These are phyloP conservation scores for Penicillium thymicola DNA, from an alignment of 2,329 filamentous ascomycete species.

Conservation along the genomic window DNA sequence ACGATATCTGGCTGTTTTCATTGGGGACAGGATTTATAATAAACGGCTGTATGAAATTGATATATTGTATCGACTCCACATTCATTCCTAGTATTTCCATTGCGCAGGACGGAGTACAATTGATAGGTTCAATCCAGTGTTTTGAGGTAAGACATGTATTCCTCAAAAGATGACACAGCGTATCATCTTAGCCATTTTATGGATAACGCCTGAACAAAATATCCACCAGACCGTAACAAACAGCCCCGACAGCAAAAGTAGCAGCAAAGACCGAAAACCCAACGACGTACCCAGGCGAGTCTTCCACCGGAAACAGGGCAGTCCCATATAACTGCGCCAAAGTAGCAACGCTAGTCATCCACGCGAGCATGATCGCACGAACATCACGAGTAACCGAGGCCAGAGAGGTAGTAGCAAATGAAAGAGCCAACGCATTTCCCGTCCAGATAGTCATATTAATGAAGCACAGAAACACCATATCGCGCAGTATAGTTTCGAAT, in stretches of 20 bases:
- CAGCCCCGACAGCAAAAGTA: constrained; percentile 4
- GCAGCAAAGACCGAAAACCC: constrained; percentile 4
- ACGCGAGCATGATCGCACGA: constrained; percentile 6
- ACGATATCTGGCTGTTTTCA: constrained; percentile 6
- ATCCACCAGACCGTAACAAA: constrained; percentile 1
- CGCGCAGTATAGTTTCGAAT: constrained; percentile 1
- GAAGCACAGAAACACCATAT: constrained; percentile 6
- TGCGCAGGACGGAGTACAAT: neutral
- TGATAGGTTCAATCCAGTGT: neutral
- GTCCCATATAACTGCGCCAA: constrained; percentile 9
- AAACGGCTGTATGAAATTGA: constrained; percentile 8
- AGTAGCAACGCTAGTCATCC: constrained; percentile 1
- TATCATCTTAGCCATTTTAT: neutral
- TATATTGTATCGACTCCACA: neutral
- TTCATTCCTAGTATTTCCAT: neutral
- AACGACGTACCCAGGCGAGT: constrained; percentile 5
- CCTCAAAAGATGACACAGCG: too few species aligned
- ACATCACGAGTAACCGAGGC: constrained; percentile 1
- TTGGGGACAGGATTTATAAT: constrained; percentile 8
- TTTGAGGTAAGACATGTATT: neutral
- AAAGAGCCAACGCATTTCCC: constrained; percentile 1
- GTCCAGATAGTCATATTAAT: constrained; percentile 6
- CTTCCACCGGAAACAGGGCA: constrained; percentile 3
- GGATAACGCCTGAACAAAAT: constrained; percentile 8
- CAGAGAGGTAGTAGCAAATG: constrained; percentile 4